phyloP scores from a whole-genome alignment of 768 basidiomycete genomes.

The Boletus subparvulus region DNA sequence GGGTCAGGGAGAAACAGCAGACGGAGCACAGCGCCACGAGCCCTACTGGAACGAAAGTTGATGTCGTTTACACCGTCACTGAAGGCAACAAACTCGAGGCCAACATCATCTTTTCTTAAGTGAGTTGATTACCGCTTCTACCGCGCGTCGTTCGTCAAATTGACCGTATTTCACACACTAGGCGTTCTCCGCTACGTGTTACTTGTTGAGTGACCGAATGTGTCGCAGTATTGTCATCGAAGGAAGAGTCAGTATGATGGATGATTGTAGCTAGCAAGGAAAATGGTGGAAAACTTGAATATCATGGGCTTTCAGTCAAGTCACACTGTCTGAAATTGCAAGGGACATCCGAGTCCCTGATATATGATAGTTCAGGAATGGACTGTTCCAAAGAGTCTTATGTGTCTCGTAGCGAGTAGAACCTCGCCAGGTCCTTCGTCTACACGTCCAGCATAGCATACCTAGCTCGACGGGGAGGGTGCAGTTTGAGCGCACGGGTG shows the following conservation, averaged over 20 bases:
- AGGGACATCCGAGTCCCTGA: too few species aligned
- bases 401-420: too few species aligned
- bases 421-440: too few species aligned
- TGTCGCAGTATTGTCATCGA: not conserved
- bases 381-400: too few species aligned
- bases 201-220: not conserved
- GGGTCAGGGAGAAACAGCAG: conserved; percentile 7
- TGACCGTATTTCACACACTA: not conserved
- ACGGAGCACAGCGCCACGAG: conserved; percentile 4
- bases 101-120: conserved; percentile 6
- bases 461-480: too few species aligned
- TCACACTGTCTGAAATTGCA: too few species aligned
- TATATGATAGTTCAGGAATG: too few species aligned
- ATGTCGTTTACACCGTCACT: not conserved
- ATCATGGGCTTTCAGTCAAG: not conserved
- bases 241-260: not conserved
- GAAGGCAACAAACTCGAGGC: conserved; percentile 9
- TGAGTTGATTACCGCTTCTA: not conserved
- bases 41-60: not conserved
- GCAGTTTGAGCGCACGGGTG: too few species aligned
- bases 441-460: too few species aligned
- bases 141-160: not conserved
- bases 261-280: not conserved
- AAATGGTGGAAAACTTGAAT: not conserved
- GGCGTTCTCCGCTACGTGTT: not conserved